These are phyloP conservation scores for Coleophoma eucalyptorum DNA, from an alignment of 2,329 filamentous ascomycete species.

Conservation along the genomic window DNA sequence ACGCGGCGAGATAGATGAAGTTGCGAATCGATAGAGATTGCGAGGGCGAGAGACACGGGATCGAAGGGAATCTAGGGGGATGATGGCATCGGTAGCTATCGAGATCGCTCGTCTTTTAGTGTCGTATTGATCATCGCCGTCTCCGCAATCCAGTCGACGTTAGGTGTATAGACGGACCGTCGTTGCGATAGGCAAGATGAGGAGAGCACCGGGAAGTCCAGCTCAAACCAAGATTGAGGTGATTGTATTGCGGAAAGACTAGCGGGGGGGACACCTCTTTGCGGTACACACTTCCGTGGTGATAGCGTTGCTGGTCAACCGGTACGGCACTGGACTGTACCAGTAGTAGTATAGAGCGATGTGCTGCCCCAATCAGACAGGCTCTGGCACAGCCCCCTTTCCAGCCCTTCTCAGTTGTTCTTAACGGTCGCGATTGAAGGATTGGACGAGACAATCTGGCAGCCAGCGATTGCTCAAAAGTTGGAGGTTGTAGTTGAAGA, in stretches of 20 bases:
- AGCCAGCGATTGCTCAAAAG: not conserved
- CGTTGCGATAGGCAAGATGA: not conserved
- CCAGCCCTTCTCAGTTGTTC: not conserved
- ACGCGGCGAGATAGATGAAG: conserved; percentile 31
- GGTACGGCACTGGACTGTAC: no score
- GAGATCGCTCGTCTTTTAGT: not conserved
- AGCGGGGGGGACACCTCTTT: conserved; percentile 1
- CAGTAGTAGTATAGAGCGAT: no score
- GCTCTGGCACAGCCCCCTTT: not conserved
- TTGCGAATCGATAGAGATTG: conserved; percentile 2
- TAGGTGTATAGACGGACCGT: not conserved
- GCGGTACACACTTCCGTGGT: no score
- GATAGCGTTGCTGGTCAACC: no score
- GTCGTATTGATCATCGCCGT: not conserved
- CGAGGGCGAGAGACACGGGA: not conserved
- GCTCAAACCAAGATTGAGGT: not conserved
- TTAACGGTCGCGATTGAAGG: not conserved
- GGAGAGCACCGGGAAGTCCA: not conserved
- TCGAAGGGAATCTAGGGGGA: conserved; percentile 2
- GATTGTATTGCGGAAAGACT: conserved; percentile 1
- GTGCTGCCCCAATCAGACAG: no score
- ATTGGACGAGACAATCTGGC: conserved; percentile 1
- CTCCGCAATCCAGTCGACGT: not conserved
- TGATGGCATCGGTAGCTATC: conserved; percentile 5
- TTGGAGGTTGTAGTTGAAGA: not conserved